Base-by-base conservation (phyloP, 2,329 filamentous ascomycete species). In the Cladosporium velox region DNA sequence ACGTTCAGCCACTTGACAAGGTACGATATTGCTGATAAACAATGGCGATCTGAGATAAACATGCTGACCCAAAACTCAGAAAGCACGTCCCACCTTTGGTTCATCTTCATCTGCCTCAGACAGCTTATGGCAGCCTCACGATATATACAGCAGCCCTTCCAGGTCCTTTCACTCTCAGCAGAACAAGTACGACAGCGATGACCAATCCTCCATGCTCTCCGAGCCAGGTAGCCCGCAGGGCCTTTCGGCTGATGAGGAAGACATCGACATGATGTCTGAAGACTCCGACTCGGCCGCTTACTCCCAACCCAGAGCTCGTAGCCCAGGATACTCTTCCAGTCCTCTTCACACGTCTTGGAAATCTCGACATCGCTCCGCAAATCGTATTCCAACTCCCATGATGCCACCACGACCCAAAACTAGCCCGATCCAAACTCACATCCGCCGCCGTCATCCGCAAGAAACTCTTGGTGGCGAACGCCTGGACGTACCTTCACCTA, bases 401-500 rank as follows among this genome's bases (percentile, higher is more conserved):
- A 49, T 44, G 18, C 64, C 72, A 38, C 64, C 72, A 44, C 67
- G 70, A 38, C 67, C 70, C 24, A 66, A 66, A 28, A 66, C 67
- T n/a, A 65, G 68, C 51, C 67, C 72, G 4, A 58, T 70, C 47
- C 70, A 70, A 18, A 61, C 69, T 18, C 74, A 75, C 62, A 59
- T 76, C 47, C 69, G 74, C n/a, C 66, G 67, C 35, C 73, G 75
- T 21, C 75, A 76, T 64, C 75, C 74, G 18, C 73, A 74, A 61
- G 73, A 75, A 41, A 71, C 68, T 62, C 57, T 67, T 28, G 70
- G 66, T 67, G 28, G 41, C 21, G 73, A 75, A 47, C 72, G 71
- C 34, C 69, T 75, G 14, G 73, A 75, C 59, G 72, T 77, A 1
- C 75, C 75, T 6, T 75, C 75, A 4, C 74, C 75, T 4, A 75